Percentiles rank a stretch among this genome's conserved stretches.
Evolutionary conservation across 305 asterid genomes (phyloP).

Genomic region (Petunia hybrid): DNA sequence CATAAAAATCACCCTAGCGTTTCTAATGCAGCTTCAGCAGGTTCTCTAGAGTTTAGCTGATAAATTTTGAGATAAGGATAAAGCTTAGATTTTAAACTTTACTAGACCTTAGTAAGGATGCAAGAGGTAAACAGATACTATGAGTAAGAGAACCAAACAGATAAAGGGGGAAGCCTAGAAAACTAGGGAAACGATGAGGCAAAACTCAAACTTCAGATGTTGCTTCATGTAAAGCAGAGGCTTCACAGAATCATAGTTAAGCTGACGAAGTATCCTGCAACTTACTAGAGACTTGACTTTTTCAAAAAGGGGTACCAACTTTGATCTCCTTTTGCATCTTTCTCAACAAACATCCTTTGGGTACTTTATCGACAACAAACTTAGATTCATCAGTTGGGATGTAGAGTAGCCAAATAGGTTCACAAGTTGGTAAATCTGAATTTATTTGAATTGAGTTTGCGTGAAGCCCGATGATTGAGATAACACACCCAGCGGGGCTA

Average conservation of each 20-base stretch:
- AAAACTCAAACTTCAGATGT: not conserved
- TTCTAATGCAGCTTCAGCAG: not conserved
- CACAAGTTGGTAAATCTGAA: not conserved
- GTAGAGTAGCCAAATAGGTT: not conserved
- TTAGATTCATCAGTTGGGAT: not conserved
- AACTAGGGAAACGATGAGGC: not conserved
- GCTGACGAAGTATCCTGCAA: not conserved
- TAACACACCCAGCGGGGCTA: not conserved
- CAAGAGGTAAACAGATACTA: not conserved
- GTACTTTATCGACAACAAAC: not conserved
- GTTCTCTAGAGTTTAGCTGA: conserved; percentile 12
- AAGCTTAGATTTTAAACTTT: not conserved
- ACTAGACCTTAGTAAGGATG: not conserved
- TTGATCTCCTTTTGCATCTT: not conserved
- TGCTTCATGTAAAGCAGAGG: not conserved
- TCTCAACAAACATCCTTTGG: not conserved
- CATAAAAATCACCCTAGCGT: not conserved
- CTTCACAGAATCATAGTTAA: not conserved
- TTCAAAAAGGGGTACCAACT: not conserved
- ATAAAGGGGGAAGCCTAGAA: not conserved
- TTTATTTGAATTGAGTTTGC: not conserved
- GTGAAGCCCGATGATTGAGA: not conserved
- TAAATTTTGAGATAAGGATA: not conserved
- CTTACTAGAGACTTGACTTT: not conserved
- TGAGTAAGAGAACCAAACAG: not conserved